Conservation (phyloP, 73 alveolate species). For the Paraurostyla sp. region DNA sequence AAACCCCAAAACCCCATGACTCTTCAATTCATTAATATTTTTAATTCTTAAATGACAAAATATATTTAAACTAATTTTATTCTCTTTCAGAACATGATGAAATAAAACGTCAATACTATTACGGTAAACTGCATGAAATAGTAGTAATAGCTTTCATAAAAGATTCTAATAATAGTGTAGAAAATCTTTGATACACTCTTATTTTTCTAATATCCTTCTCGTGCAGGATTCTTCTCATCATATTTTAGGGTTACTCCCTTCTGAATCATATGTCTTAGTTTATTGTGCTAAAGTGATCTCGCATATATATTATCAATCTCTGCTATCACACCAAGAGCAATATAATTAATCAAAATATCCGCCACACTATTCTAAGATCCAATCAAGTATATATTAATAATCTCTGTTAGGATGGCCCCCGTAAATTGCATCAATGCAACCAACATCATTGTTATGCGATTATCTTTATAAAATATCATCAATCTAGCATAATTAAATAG, state of each 20-base stretch:
- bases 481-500: slow-evolving; percentile 21
- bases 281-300: neutral
- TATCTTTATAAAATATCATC: neutral
- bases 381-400: slow-evolving; percentile 5
- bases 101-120: neutral
- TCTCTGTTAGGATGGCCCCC: slow-evolving; percentile 5
- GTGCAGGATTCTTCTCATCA: neutral
- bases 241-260: neutral
- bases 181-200: neutral
- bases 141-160: slow-evolving; percentile 19
- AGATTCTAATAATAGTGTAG: neutral
- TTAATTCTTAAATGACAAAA: too few relatives aligned
- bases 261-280: neutral
- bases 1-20: too few relatives aligned
- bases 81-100: neutral
- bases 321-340: slow-evolving; percentile 49
- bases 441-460: neutral
- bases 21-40: too few relatives aligned
- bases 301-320: slow-evolving; percentile 45
- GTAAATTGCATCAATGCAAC: neutral
- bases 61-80: too few relatives aligned
- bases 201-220: neutral
- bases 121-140: slow-evolving; percentile 36
- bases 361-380: neutral
- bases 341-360: neutral